Evolutionary conservation across 176 grass and related monocot species (phyloP), one percentile per base, ranked within the genome.

Genomic region (Oryza officinalis): DNA sequence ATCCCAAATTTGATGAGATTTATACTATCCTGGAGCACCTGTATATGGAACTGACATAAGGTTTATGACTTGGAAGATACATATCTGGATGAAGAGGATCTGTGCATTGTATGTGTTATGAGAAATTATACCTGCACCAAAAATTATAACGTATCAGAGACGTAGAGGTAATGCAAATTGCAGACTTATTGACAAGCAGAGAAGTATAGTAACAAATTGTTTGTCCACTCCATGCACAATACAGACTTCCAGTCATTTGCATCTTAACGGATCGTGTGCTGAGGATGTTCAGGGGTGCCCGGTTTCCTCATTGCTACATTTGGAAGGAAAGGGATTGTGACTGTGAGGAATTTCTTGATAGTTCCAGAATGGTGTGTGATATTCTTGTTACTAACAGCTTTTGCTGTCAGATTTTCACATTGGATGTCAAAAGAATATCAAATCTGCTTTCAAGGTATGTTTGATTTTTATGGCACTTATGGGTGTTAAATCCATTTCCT

Each of bases 1-100:
- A 94, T 69, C 80, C 86, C 10, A 75, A 67, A 63, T 72, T 57
- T 6, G 61, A 84, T 65, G 83, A 67, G 76, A 91, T 94, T 65
- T 86, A 63, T 63, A 57, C 35, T 33, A 63, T 69, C 52, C 74
- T 91, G 31, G 81, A 78, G 30, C 83, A 91, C 77, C 41, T 94
- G 11, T 88, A 87, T 77, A 43, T 90, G 25, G 80, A 91, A 25
- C 18, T 73, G 18, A 35, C 15, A 22, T 84, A 92, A 78, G 41
- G 10, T 68, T 84, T 10, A n/a, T 67, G 23, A 54, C 5, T 20
- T 54, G 17, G 49, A 54, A 54, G 14, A 6, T 10, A 20, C 11
- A 54, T 54, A 20, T 54, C 5, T 54, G 49, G 49, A 20, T 54
- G 5, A 54, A 54, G 49, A 8, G 14, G 15, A 54, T 54, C 49